These are phyloP conservation scores for Salicornia ramosissima DNA, from an alignment of 148 eudicot species.

Conservation along the genomic window DNA sequence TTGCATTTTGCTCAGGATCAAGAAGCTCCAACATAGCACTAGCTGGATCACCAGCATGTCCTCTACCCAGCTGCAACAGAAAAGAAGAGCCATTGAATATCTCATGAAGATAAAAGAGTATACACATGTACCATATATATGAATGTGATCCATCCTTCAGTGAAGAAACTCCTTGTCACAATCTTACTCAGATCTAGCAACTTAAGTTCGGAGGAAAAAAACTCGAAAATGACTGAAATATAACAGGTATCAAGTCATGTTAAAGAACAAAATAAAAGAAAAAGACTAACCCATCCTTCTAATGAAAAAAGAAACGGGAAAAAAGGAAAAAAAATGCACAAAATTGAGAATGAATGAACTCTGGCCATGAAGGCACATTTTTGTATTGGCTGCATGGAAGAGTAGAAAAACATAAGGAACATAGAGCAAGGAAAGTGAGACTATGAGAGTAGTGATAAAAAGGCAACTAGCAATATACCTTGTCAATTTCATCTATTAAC, in stretches of 20 bases:
- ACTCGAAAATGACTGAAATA: not conserved
- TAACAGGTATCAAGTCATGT: not conserved
- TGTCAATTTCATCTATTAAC: slow-evolving; percentile 95
- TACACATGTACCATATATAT: no score
- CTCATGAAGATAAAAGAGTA: not conserved
- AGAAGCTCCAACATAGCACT: slow-evolving; percentile 99
- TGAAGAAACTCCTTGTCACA: not conserved
- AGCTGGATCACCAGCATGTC: slow-evolving; percentile 98
- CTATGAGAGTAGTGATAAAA: not conserved
- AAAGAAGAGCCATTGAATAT: slow-evolving; percentile 11
- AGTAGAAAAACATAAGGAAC: not conserved
- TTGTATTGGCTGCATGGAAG: not conserved
- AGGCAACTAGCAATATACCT: slow-evolving; percentile 65
- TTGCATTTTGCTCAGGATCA: slow-evolving; percentile 98
- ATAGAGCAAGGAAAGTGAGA: slow-evolving; percentile 1
- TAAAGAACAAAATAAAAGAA: not conserved
- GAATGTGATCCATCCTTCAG: not conserved
- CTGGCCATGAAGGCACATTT: not conserved
- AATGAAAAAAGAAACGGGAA: not conserved
- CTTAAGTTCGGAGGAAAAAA: slow-evolving; percentile 4
- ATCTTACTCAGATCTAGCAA: not conserved
- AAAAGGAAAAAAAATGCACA: not conserved
- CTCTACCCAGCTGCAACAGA: slow-evolving; percentile 75
- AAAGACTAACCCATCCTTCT: not conserved
- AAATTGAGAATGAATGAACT: not conserved